Base-by-base conservation (phyloP, 345 rosid genomes). In the Syzygium aromaticum region DNA sequence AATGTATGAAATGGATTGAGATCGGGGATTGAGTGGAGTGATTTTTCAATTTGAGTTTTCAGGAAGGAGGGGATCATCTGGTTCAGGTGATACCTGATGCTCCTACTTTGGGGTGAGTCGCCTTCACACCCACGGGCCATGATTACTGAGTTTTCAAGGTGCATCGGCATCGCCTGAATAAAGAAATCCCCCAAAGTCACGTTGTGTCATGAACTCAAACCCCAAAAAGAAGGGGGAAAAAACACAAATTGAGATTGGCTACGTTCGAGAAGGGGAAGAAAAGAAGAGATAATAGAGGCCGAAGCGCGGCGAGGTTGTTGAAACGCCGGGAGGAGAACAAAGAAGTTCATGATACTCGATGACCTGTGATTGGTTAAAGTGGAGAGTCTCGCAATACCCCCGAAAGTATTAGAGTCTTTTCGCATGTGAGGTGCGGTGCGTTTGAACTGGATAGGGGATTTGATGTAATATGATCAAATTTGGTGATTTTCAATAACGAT, bases 51-150 rank as follows among this genome's bases (percentile, higher is more conserved):
- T 67, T 67, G 23, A 33, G 78, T 16, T 33, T 67, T 15, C 15
- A 7, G 77, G 30, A 16, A 67, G 23, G 78, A 67, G 46, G 56
- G 78, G 9, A 77, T n/a, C 49, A 77, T 86, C 87, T 52, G 84
- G 87, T 86, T 86, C 84, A 86, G 87, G 87, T 51, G 61, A 73
- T 23, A 86, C 54, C 61, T 12, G 83, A 86, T 86, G 87, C 77
- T 73, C 28, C 51, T 25, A 25, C 59, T 54, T 33, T 4, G 43
- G 46, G 78, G 13, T 30, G 19, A 59, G 7, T 85, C 12, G 33
- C 85, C 53, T n/a, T 84, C 85, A 8, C 6, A 52, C 38, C 59
- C 33, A 84, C 78, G 46, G 23, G 46, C 23, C 78, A 33, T 67
- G 3, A 33, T 67, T 67, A 33, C 56, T 19, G 56, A 54, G 56